Conservation (phyloP, 1,284 basidiomycete genomes). For the Lentinula novae-zelandiae region DNA sequence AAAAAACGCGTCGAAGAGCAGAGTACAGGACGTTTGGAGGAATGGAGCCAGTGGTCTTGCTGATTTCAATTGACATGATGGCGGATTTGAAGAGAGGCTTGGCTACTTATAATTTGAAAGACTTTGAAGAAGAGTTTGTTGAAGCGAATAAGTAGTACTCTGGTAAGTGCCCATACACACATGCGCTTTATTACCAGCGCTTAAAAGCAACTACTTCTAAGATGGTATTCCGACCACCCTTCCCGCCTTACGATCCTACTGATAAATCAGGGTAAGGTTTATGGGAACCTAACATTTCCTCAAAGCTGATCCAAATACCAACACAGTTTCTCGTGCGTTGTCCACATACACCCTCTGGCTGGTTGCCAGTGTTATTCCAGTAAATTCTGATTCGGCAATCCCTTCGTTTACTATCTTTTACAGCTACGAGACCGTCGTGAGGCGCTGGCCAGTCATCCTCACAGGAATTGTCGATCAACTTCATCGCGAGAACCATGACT, state of each 20-base stretch:
- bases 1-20: conserved; percentile 3
- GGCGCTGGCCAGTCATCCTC: conserved; percentile 89
- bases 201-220: no score
- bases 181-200: no score
- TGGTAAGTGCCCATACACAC: neutral
- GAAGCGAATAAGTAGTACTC: neutral
- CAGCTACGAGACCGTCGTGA: conserved; percentile 46
- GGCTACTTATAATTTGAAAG: no score
- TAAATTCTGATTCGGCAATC: neutral
- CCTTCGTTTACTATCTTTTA: neutral
- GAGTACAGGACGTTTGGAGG: neutral
- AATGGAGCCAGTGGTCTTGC: neutral
- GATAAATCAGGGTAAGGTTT: conserved; percentile 50
- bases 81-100: neutral
- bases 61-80: neutral
- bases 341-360: neutral
- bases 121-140: no score
- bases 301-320: neutral
- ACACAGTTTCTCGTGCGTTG: conserved; percentile 53
- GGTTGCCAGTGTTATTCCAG: no score
- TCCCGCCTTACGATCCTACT: conserved; percentile 62
- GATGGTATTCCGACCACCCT: conserved; percentile 46
- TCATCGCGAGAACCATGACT: conserved; percentile 39
- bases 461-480: conserved; percentile 77
- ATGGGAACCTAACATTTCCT: neutral